phyloP scores from a whole-genome alignment of 257 asterid species.

The Gynochthodes officinalis region DNA sequence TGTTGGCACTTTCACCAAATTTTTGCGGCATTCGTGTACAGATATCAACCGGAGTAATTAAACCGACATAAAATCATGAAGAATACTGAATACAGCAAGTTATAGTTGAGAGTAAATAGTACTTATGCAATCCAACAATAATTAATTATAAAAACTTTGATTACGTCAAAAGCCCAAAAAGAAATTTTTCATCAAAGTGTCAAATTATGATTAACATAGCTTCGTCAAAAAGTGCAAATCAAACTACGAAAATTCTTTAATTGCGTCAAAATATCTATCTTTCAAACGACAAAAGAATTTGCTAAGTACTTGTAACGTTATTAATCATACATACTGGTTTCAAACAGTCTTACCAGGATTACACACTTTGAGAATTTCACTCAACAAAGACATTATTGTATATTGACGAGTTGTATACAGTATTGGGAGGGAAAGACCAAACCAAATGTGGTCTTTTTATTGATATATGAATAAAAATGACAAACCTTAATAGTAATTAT shows the following conservation, averaged over 20 bases:
- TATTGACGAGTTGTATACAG: background rate
- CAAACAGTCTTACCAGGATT: background rate
- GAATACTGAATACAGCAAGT: too few species aligned
- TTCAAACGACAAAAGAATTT: too few species aligned
- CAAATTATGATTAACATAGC: too few species aligned
- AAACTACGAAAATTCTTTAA: background rate
- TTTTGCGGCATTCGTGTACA: too few species aligned
- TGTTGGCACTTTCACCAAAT: too few species aligned
- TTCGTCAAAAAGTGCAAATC: background rate
- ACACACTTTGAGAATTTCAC: background rate
- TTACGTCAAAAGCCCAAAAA: too few species aligned
- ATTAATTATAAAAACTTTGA: too few species aligned
- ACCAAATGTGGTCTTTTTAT: conserved; percentile 20
- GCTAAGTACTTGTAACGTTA: background rate
- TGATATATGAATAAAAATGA: conserved; percentile 11
- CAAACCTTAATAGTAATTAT: conserved; percentile 6
- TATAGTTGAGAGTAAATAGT: too few species aligned
- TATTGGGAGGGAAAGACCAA: conserved; percentile 12
- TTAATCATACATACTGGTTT: background rate
- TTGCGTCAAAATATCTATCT: background rate
- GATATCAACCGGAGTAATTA: too few species aligned
- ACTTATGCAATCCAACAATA: too few species aligned
- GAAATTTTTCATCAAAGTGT: too few species aligned
- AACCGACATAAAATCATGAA: too few species aligned
- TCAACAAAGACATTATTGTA: background rate